Evolutionary conservation across 768 basidiomycete genomes (phyloP).

Genomic region (Lanmaoa pseudosensibilis): DNA sequence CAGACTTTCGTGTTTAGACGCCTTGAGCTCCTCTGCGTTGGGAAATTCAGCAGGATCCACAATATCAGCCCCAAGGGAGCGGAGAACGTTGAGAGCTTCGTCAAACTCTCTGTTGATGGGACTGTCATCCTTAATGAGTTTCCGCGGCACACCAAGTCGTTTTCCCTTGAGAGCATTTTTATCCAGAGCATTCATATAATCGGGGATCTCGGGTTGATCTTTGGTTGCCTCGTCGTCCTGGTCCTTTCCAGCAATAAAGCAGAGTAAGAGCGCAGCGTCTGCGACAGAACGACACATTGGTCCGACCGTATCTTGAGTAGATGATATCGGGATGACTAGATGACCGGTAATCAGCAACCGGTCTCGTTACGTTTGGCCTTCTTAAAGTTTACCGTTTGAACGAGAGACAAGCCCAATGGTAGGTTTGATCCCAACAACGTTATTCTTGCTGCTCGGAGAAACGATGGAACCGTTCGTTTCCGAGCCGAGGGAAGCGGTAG

Average conservation of each 20-base stretch:
- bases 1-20: constrained; percentile 48
- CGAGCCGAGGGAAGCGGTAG: constrained; percentile 43
- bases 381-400: constrained; percentile 30
- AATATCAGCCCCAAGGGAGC: constrained; percentile 45
- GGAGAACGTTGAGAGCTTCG: constrained; percentile 37
- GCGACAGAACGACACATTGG: constrained; percentile 54
- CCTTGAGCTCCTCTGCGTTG: constrained; percentile 47
- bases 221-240: constrained; percentile 53
- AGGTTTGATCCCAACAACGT: constrained; percentile 44
- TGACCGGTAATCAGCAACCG: background rate
- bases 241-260: constrained; percentile 54
- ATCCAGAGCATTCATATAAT: constrained; percentile 55
- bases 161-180: constrained; percentile 48
- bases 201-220: constrained; percentile 53
- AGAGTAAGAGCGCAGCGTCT: constrained; percentile 56
- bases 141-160: constrained; percentile 54
- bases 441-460: constrained; percentile 42
- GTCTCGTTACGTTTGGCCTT: background rate
- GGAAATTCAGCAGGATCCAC: constrained; percentile 65
- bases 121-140: constrained; percentile 25
- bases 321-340: constrained; percentile 56
- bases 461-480: constrained; percentile 53
- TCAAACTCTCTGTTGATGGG: constrained; percentile 39
- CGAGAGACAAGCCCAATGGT: constrained; percentile 43
- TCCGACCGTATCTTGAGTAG: constrained; percentile 58